A percentile compares a stretch with the other conserved stretches of the same genome.
Conservation (phyloP, 179 eudicot genomes). For the Corrigiola litoralis region DNA sequence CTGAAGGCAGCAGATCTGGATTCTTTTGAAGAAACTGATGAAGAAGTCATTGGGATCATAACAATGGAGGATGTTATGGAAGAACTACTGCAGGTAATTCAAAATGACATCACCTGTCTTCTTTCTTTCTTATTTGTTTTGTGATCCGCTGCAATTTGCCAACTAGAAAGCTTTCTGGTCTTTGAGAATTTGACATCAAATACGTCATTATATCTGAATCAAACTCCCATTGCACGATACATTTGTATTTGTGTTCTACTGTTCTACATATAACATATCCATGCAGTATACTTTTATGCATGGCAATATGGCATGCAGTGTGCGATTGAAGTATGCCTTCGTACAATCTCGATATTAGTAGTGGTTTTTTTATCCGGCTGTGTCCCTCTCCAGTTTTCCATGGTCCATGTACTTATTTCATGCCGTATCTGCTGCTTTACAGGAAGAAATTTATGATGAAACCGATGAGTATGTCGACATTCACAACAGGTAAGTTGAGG, state of each 20-base stretch:
- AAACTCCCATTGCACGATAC: too few relatives aligned
- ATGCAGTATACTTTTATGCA: too few relatives aligned
- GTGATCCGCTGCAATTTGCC: neutral
- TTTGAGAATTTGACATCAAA: too few relatives aligned
- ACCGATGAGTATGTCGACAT: slow-evolving; percentile 43
- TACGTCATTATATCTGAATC: too few relatives aligned
- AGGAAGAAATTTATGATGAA: slow-evolving; percentile 48
- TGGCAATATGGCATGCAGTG: neutral
- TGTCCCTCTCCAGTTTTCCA: neutral
- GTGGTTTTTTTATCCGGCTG: neutral
- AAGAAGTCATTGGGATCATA: slow-evolving; percentile 67
- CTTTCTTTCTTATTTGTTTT: neutral
- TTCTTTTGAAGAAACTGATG: slow-evolving; percentile 23
- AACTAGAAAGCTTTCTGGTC: neutral
- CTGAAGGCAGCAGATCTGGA: slow-evolving; percentile 26
- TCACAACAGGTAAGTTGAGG: slow-evolving; percentile 36
- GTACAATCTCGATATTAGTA: neutral
- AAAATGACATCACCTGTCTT: neutral
- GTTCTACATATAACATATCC: too few relatives aligned
- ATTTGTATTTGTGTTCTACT: too few relatives aligned
- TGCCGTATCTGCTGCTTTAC: neutral
- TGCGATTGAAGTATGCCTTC: neutral
- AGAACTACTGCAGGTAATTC: slow-evolving; percentile 63
- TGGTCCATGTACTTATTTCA: neutral
- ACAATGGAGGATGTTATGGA: slow-evolving; percentile 88